phyloP scores from a whole-genome alignment of 441 rosid species.

The Adansonia rubrostipa region DNA sequence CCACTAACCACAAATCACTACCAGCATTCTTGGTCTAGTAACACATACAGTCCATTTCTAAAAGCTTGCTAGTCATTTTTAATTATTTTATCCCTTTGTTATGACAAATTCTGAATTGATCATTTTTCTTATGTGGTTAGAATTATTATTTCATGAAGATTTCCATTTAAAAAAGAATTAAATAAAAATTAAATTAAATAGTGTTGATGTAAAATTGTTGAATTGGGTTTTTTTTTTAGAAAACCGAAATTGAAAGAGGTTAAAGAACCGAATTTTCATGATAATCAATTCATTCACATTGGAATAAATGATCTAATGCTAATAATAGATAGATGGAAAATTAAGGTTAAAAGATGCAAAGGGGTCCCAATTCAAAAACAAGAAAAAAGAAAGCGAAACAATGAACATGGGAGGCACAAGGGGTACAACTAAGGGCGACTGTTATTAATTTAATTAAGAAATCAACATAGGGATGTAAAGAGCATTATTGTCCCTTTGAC shows the following conservation, averaged over 20 bases:
- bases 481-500: slow-evolving; percentile 37
- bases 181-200: too few species aligned
- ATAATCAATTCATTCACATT: not conserved
- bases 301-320: not conserved
- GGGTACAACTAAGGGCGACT: not conserved
- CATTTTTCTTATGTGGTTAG: too few species aligned
- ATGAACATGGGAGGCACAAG: slow-evolving; percentile 25
- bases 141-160: too few species aligned
- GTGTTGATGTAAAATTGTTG: too few species aligned
- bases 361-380: not conserved
- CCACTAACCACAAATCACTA: not conserved
- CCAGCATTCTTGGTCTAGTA: not conserved
- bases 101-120: too few species aligned
- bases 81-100: too few species aligned
- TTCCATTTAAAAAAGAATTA: too few species aligned
- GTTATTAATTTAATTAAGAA: not conserved
- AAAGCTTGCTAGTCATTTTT: not conserved
- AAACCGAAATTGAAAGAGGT: too few species aligned
- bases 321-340: not conserved
- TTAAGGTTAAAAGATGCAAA: not conserved
- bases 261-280: not conserved
- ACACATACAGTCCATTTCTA: not conserved
- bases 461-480: slow-evolving; percentile 23
- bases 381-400: slow-evolving; percentile 13
- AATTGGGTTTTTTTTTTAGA: too few species aligned